Base-by-base conservation (phyloP, 2,329 filamentous ascomycete species). In the Thelonectria rubi region DNA sequence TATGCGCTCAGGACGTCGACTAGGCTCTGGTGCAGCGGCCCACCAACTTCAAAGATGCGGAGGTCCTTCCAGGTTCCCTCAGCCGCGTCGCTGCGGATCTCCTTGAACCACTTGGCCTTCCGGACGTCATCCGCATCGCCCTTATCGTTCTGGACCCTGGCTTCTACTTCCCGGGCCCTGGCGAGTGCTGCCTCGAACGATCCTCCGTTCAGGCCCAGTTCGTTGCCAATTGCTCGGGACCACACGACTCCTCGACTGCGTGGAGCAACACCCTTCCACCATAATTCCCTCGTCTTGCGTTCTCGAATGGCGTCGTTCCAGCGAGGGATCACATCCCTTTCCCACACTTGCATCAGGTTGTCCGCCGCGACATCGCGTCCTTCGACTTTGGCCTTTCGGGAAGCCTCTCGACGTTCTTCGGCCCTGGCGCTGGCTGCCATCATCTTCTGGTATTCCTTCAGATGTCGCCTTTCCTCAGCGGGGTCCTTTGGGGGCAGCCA, bases 401-500 rank as follows among this genome's bases (percentile, higher is more conserved):
- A 78, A 0, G 81, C 82, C 67, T 89, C 86, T 65, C 79, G 86
- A 70, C 84, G 84, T 60, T 85, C 84, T 32, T 89, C 87, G 0
- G 86, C 84, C 70, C 87, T 86, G 53, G 81, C 76, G 67, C 86
- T 88, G 46, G 80, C 81, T 0, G 82, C 83, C 89, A 94, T 92
- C 90, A 95, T 94, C 75, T 85, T 88, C 77, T 94, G 89, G 73
- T 94, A 95, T 74, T 95, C 88, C 72, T 87, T 93, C 67, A 99
- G 75, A 76, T 99, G 95, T 68, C 89, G 90, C 74, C 87, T 91
- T 79, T 99, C 95, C 76, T 99, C 95, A 55, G 91, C 91, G 2
- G 93, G 94, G 67, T 95, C 89, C 78, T 95, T 95, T 1, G 92
- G 92, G 1, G 92, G 92, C 2, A 95, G 81, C 92, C 92, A 95